Percentiles rank a stretch among this genome's conserved stretches.
phyloP scores from a whole-genome alignment of 208 protist genomes.

The Wallacemonas sp. region DNA sequence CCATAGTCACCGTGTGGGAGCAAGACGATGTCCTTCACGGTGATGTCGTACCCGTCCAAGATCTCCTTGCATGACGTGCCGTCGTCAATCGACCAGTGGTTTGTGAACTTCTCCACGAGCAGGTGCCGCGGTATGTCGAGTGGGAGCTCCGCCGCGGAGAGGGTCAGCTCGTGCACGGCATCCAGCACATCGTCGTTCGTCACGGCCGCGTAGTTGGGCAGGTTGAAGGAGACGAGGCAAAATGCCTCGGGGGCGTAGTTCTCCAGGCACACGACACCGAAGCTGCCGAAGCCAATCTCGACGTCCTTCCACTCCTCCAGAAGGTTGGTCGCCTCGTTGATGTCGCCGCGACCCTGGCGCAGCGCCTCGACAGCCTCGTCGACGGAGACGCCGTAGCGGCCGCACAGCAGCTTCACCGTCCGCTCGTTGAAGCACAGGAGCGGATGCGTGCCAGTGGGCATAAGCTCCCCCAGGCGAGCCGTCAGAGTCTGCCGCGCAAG shows the following conservation, averaged over 20 bases:
- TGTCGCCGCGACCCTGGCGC: constrained; percentile 50
- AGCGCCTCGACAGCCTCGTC: constrained; percentile 57
- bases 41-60: constrained; percentile 59
- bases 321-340: constrained; percentile 65
- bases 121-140: constrained; percentile 56
- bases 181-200: constrained; percentile 78
- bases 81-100: constrained; percentile 73
- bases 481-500: constrained; percentile 37
- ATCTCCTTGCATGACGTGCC: constrained; percentile 48
- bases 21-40: constrained; percentile 64
- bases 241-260: constrained; percentile 86
- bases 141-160: constrained; percentile 84
- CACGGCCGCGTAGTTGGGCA: constrained; percentile 63
- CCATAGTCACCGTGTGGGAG: constrained; percentile 85
- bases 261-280: constrained; percentile 82
- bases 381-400: constrained; percentile 52
- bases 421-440: constrained; percentile 51
- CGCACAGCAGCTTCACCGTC: constrained; percentile 60
- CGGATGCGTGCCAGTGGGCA: constrained; percentile 64
- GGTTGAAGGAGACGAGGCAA: constrained; percentile 76
- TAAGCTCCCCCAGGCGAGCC: constrained; percentile 57
- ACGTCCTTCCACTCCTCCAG: constrained; percentile 53
- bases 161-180: constrained; percentile 83
- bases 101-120: constrained; percentile 61
- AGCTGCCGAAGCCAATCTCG: constrained; percentile 55